Percentiles rank a stretch among this genome's conserved stretches.
Evolutionary conservation across 257 asterid genomes (phyloP).

Genomic region (Solanum arcanum): DNA sequence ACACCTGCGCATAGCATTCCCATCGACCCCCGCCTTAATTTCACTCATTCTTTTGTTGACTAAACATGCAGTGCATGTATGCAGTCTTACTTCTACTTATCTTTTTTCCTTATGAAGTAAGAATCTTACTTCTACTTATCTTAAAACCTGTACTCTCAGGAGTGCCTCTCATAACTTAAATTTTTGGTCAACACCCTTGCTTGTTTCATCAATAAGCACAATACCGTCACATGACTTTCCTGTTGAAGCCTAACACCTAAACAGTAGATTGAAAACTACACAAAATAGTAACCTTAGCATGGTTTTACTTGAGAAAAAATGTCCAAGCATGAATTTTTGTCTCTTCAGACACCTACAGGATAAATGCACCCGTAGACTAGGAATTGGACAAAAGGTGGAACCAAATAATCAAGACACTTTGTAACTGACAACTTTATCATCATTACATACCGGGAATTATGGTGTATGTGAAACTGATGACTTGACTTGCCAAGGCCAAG

Average conservation of each 20-base stretch:
- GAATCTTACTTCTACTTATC: background rate
- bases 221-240: background rate
- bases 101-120: background rate
- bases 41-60: no score
- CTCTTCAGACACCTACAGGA: background rate
- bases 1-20: background rate
- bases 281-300: background rate
- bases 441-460: slow-evolving; percentile 80
- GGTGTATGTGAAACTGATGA: slow-evolving; percentile 75
- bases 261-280: background rate
- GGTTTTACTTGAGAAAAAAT: background rate
- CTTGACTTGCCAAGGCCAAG: slow-evolving; percentile 98
- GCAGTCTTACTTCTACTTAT: background rate
- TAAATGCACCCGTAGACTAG: background rate
- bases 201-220: background rate
- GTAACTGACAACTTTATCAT: background rate
- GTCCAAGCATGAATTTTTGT: background rate
- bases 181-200: background rate
- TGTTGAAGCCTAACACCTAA: background rate
- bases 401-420: background rate
- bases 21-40: background rate
- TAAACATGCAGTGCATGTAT: background rate
- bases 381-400: background rate
- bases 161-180: background rate
- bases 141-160: background rate